A percentile compares a stretch with the other conserved stretches of the same genome.
These are phyloP conservation scores for Seiridium cupressi DNA, from an alignment of 2,329 filamentous ascomycete species.

Conservation along the genomic window DNA sequence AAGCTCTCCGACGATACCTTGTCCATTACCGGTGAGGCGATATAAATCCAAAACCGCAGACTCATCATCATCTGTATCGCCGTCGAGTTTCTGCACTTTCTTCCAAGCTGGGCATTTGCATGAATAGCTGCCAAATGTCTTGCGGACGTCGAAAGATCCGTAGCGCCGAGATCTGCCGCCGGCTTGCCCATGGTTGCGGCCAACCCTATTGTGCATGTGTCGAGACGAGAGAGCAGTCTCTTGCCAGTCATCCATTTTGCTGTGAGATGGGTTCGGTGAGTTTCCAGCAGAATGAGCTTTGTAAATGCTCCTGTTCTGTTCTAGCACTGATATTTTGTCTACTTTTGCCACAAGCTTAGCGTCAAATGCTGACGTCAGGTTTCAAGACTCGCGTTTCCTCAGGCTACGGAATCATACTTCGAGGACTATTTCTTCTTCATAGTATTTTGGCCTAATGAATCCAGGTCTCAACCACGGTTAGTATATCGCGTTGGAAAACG, in stretches of 20 bases:
- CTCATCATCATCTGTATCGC: neutral
- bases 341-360: no score
- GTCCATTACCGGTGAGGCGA: conserved; percentile 16
- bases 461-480: no score
- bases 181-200: conserved; percentile 9
- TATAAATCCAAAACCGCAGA: conserved; percentile 16
- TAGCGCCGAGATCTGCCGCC: conserved; percentile 5
- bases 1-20: conserved; percentile 17
- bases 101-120: conserved; percentile 13
- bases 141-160: conserved; percentile 15
- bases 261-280: neutral
- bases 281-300: neutral
- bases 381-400: no score
- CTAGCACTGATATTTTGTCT: no score
- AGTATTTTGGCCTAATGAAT: no score
- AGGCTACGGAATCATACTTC: no score
- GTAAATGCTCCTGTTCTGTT: no score
- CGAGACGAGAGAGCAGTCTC: conserved; percentile 19
- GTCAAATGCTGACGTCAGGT: no score
- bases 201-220: conserved; percentile 22
- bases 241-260: conserved; percentile 17
- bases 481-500: no score
- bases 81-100: neutral
- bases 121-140: conserved; percentile 17
- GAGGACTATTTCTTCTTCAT: no score